Evolutionary conservation across 805 yeast species (phyloP), one percentile per base, ranked within the genome.

Genomic region (Blastobotrys mokoenaii): DNA sequence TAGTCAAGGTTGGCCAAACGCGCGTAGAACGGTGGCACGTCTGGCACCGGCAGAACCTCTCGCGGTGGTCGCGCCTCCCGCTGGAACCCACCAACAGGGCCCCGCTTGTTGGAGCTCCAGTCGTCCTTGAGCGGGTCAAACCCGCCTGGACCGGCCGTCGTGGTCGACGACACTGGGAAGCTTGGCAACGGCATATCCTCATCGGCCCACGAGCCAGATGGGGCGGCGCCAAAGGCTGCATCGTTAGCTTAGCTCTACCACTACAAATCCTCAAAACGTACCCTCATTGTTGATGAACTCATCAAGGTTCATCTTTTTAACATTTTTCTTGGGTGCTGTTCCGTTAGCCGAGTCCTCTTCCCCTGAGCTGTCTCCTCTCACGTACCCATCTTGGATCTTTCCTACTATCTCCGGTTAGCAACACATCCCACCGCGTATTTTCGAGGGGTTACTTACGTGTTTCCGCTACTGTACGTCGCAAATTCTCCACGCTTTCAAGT

Each of bases 11-110:
- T 88, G 61, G 78, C 77, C 54, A 90, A 73, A 63, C 86, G 79
- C n/a, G 96, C 97, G 58, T 84, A 82, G 73, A 67, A 93, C 45
- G 99, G 99, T 15, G 97, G 88, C 43, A 69, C 74, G 57, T 87
- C 90, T 39, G 99, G 99, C 49, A 93, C 73, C 37, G 96, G 95
- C 55, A 69, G 83, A 61, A 82, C 89, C 32, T 70, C 72, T 66
- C 85, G 72, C 14, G 51, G 44, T 6, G 33, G 39, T 41, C 44
- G 27, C 12, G 41, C 15, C 12, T 17, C 43, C 10, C 31, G 36
- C 16, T 11, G 37, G n/a, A 51, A 44, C 40, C 57, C 14, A 11
- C 27, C 39, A 6, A 5, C 8, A 5, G 51, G 51, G 12, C 53
- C 55, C 12, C 46, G 16, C 30, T 47, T 45, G 37, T 18, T 29